Percentiles rank a stretch among this genome's conserved stretches.
These are phyloP conservation scores for Talaromyces proteolyticus DNA, from an alignment of 495 filamentous ascomycete genomes.

Conservation along the genomic window DNA sequence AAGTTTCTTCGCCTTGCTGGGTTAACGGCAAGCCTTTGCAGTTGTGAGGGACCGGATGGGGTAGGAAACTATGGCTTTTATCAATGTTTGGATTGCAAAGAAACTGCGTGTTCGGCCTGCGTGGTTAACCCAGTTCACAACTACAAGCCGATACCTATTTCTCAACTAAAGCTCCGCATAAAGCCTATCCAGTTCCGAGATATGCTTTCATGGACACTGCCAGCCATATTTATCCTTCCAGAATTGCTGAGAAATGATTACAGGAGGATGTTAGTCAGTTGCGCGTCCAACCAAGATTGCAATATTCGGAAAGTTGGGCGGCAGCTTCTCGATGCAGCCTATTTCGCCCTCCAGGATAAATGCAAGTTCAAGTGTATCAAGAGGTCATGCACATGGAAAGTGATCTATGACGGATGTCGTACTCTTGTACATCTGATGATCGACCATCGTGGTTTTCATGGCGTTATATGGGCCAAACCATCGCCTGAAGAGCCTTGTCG, in stretches of 20 bases:
- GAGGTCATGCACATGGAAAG: slow-evolving; percentile 46
- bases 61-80: slow-evolving; percentile 30
- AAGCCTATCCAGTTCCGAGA: slow-evolving; percentile 1
- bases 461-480: slow-evolving; percentile 50
- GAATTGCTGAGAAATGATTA: too few relatives aligned
- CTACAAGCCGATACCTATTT: slow-evolving; percentile 22
- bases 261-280: too few relatives aligned
- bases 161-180: background rate
- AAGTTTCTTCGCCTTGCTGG: slow-evolving; percentile 17
- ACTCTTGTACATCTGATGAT: slow-evolving; percentile 48
- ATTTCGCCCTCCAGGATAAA: slow-evolving; percentile 26
- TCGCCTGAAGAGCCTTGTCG: slow-evolving; percentile 22
- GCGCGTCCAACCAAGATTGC: background rate
- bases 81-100: slow-evolving; percentile 46
- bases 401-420: slow-evolving; percentile 40
- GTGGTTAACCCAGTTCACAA: slow-evolving; percentile 50
- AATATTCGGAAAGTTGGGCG: slow-evolving; percentile 20
- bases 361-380: slow-evolving; percentile 41
- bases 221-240: background rate
- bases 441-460: slow-evolving; percentile 30
- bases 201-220: background rate
- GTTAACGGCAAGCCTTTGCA: slow-evolving; percentile 41
- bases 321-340: slow-evolving; percentile 27
- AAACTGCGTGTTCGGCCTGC: slow-evolving; percentile 52
- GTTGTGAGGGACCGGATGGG: slow-evolving; percentile 48